These are phyloP conservation scores for Fusarium staphyleae DNA, from an alignment of 2,329 filamentous ascomycete species.

Conservation along the genomic window DNA sequence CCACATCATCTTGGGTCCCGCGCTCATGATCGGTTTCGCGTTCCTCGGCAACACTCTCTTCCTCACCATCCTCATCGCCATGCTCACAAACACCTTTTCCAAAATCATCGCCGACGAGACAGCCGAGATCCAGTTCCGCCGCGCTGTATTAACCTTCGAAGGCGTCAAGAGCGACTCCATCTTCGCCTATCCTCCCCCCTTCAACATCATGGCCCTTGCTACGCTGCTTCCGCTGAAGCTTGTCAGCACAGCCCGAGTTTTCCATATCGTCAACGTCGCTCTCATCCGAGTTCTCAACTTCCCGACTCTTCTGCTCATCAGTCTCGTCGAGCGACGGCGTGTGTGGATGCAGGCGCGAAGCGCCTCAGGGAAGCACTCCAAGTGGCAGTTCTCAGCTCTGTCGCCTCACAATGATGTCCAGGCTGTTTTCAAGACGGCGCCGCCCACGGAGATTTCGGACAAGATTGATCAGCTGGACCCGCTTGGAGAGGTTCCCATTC, in stretches of 20 bases:
- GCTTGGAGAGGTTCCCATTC: conserved; percentile 44
- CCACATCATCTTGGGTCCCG: conserved; percentile 71
- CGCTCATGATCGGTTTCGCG: conserved; percentile 74
- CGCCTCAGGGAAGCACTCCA: conserved; percentile 36
- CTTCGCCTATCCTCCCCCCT: conserved; percentile 73
- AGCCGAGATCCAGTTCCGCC: conserved; percentile 74
- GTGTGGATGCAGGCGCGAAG: conserved; percentile 46
- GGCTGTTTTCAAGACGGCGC: conserved; percentile 65
- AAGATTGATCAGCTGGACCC: conserved; percentile 47
- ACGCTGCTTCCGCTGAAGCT: conserved; percentile 71
- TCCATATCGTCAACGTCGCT: conserved; percentile 75
- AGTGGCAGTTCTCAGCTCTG: conserved; percentile 56
- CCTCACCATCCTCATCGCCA: conserved; percentile 75
- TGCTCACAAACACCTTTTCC: conserved; percentile 75
- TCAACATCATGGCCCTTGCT: conserved; percentile 71
- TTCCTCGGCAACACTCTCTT: conserved; percentile 79
- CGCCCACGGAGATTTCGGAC: conserved; percentile 53
- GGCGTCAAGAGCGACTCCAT: conserved; percentile 76
- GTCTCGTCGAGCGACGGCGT: conserved; percentile 65
- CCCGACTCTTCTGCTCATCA: conserved; percentile 67
- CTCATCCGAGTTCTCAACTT: conserved; percentile 69
- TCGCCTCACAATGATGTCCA: conserved; percentile 67
- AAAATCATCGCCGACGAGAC: conserved; percentile 73
- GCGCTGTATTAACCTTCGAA: conserved; percentile 75
- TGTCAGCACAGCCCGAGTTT: conserved; percentile 66